Percentiles rank a stretch among this genome's conserved stretches.
These are phyloP conservation scores for Diaporthe velutina DNA, from an alignment of 2,329 filamentous ascomycete species.

Conservation along the genomic window DNA sequence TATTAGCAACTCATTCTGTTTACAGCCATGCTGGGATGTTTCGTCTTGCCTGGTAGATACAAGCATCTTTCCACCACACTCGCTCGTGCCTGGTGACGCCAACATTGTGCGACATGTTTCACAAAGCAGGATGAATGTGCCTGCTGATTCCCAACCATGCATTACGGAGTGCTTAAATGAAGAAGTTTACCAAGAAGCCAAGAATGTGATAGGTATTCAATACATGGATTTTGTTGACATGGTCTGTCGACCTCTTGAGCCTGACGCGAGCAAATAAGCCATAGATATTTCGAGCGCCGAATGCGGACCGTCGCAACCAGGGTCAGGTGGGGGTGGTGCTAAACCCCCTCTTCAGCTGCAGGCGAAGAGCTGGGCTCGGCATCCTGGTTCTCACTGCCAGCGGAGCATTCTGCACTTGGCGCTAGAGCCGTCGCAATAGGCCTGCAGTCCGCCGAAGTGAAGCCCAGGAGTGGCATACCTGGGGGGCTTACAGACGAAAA, in stretches of 20 bases:
- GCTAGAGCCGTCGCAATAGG: background rate
- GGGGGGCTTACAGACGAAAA: no score
- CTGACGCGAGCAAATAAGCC: background rate
- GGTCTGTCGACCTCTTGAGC: background rate
- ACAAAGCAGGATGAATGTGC: background rate
- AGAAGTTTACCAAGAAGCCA: background rate
- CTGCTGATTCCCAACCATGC: fast-evolving
- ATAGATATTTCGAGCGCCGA: background rate
- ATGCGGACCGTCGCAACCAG: background rate
- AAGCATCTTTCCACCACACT: constrained; percentile 61
- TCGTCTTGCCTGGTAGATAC: constrained; percentile 50
- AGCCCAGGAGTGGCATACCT: background rate
- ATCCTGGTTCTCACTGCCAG: background rate
- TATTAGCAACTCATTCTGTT: background rate
- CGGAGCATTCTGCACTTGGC: background rate
- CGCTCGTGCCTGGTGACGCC: constrained; percentile 41
- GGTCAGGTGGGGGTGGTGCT: background rate
- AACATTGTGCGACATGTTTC: background rate
- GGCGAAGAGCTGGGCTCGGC: background rate
- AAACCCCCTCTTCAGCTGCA: constrained; percentile 21
- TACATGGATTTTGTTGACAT: background rate
- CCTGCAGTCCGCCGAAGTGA: background rate
- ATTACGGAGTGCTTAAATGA: no score
- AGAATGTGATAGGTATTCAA: background rate
- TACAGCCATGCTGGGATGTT: no score